phyloP scores from a whole-genome alignment of 164 flowering plant species.

The Liriodendron chinense region DNA sequence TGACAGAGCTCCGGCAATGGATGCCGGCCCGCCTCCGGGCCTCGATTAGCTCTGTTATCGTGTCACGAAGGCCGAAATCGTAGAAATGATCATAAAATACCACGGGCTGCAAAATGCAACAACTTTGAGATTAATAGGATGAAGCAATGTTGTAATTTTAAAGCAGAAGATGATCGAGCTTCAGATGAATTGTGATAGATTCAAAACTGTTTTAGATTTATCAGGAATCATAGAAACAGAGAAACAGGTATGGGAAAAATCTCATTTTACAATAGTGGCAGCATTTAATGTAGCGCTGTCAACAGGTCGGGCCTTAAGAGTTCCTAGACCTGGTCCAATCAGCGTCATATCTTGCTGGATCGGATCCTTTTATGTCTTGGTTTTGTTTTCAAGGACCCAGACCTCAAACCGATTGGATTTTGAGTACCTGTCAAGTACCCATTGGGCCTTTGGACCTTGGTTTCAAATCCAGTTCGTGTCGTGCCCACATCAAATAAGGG shows the following conservation, averaged over 20 bases:
- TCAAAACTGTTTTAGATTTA: no score
- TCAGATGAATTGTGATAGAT: background rate
- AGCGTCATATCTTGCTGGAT: no score
- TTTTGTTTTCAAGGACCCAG: no score
- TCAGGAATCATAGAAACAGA: background rate
- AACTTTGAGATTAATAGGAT: background rate
- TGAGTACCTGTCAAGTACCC: no score
- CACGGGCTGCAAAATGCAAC: conserved; percentile 43
- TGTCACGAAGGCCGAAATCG: conserved; percentile 57
- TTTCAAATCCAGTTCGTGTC: no score
- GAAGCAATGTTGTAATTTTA: background rate
- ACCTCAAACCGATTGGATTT: no score
- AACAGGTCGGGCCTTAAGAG: no score
- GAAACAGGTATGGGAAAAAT: background rate
- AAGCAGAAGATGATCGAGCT: background rate
- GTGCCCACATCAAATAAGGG: no score
- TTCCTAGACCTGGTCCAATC: no score
- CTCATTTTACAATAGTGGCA: background rate
- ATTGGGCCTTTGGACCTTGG: no score
- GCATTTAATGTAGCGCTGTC: background rate
- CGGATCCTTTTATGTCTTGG: no score
- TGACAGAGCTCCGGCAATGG: conserved; percentile 55
- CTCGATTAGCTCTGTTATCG: conserved; percentile 46
- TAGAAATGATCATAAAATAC: conserved; percentile 64
- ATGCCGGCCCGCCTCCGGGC: conserved; percentile 48